Base-by-base conservation (phyloP, 2,329 filamentous ascomycete genomes). In the Furcasterigmium furcatum region DNA sequence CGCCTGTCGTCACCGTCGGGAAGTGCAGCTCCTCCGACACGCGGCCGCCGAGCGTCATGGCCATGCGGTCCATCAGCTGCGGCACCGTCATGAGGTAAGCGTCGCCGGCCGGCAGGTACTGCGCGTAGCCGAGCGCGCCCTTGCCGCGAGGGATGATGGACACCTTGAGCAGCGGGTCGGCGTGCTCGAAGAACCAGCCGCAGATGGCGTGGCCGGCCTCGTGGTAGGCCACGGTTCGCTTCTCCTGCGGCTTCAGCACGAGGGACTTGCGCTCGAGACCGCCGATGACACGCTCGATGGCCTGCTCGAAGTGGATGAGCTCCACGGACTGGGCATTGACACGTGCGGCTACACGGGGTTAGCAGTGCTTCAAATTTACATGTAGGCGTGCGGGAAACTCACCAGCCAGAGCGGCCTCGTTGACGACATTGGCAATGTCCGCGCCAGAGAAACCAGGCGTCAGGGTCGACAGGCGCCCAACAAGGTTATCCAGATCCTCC, bases 51-150 rank as follows among this genome's bases (percentile, higher is more conserved):
- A 99, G 84, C 3, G 92, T 96, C 94, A 99, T 99, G 53, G 94
- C 94, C 94, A 99, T 99, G 56, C 94, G 91, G 66, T 99, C 94
- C 89, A 97, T 96, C 35, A 99, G 77, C 70, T 99, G 94, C 63
- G 91, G 85, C 52, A 89, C 85, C 61, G 87, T 96, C 91, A 99
- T 94, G 52, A 99, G 80, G 66, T 97, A 97, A 9, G 89, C 90
- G 62, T 99, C 94, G 46, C 85, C 84, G 19, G 85, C 79, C 1
- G 94, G 94, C n/a, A 99, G 79, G 65, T 97, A 97, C 67, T 99
- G 94, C 2, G 94, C 94, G 63, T 99, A 99, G 9, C 94, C 94
- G 14, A 99, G 77, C 21, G 91, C 91, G 29, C 91, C 94, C 65
- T 94, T 88, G 46, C 92, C 94, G 61, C 94, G 91, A 16, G 94